Evolutionary conservation across 2,329 filamentous ascomycete species (phyloP).

Genomic region (Amylocarpus encephaloides): DNA sequence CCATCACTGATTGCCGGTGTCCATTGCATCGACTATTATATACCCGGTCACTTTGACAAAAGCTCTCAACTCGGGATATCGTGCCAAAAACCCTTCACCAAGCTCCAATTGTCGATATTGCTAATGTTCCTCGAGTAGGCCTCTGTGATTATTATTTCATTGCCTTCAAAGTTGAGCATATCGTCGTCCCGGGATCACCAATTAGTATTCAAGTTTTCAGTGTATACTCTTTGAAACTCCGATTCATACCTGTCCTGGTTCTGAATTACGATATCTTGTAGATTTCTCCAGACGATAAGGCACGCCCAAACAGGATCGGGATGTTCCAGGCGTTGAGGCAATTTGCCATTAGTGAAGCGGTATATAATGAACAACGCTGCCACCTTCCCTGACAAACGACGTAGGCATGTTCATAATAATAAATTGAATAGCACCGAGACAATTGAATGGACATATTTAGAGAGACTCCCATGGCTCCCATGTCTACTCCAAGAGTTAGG

Average conservation of each 20-base stretch:
- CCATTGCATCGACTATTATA: background rate
- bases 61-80: constrained; percentile 24
- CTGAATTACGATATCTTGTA: constrained; percentile 34
- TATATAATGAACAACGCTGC: constrained; percentile 20
- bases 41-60: constrained; percentile 14
- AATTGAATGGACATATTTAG: constrained; percentile 24
- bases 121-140: constrained; percentile 20
- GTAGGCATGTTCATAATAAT: constrained; percentile 13
- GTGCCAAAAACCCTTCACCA: constrained; percentile 22
- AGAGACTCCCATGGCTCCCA: background rate
- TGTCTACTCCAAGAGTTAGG: background rate
- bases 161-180: constrained; percentile 16
- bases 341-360: constrained; percentile 26
- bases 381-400: constrained; percentile 17
- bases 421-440: constrained; percentile 29
- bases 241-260: constrained; percentile 35
- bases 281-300: constrained; percentile 33
- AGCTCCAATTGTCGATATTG: constrained; percentile 22
- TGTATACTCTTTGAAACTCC: constrained; percentile 34
- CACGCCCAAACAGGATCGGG: constrained; percentile 31
- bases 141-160: constrained; percentile 18
- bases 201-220: constrained; percentile 31
- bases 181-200: constrained; percentile 29
- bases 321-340: constrained; percentile 15
- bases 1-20: background rate